phyloP scores from a whole-genome alignment of 352 stramenopile species.

The Hyaloperonospora arabidopsidis region DNA sequence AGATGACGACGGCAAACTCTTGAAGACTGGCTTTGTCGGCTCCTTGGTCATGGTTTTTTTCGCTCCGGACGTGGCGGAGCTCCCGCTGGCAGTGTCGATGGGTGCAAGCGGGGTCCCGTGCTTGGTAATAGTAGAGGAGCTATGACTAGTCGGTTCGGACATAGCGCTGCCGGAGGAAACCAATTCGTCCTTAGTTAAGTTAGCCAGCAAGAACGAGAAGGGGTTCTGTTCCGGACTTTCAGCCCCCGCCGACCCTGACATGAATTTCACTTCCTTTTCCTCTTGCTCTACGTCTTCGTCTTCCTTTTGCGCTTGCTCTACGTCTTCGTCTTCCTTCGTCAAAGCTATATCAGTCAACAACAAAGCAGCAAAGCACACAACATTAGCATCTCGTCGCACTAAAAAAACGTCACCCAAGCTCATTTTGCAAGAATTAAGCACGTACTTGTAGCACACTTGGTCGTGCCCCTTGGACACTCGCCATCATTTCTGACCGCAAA shows the following conservation, averaged over 20 bases:
- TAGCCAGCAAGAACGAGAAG: constrained; percentile 3
- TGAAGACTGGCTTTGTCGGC: constrained; percentile 18
- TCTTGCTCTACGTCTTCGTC: constrained; percentile 2
- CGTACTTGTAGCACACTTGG: constrained; percentile 33
- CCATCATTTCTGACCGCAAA: constrained; percentile 29
- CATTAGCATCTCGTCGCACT: no score
- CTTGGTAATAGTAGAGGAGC: constrained; percentile 20
- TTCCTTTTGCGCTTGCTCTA: no score
- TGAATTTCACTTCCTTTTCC: no score
- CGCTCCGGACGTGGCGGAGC: constrained; percentile 16
- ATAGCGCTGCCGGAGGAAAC: constrained; percentile 24
- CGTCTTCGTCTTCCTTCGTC: constrained; percentile 5
- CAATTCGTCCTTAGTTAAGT: constrained; percentile 22
- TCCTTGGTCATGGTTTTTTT: constrained; percentile 24
- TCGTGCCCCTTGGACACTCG: constrained; percentile 34
- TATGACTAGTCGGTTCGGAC: constrained; percentile 11
- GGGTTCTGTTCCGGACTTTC: constrained; percentile 14
- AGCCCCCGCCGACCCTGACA: constrained; percentile 11
- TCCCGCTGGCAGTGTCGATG: constrained; percentile 15
- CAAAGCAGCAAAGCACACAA: no score
- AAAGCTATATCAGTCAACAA: constrained; percentile 8
- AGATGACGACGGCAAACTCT: constrained; percentile 4
- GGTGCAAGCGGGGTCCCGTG: constrained; percentile 18
- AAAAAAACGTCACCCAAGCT: no score
- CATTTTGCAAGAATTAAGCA: no score